These are phyloP conservation scores for Ophiostoma perfectum DNA, from an alignment of 2,329 filamentous ascomycete species.

Conservation along the genomic window DNA sequence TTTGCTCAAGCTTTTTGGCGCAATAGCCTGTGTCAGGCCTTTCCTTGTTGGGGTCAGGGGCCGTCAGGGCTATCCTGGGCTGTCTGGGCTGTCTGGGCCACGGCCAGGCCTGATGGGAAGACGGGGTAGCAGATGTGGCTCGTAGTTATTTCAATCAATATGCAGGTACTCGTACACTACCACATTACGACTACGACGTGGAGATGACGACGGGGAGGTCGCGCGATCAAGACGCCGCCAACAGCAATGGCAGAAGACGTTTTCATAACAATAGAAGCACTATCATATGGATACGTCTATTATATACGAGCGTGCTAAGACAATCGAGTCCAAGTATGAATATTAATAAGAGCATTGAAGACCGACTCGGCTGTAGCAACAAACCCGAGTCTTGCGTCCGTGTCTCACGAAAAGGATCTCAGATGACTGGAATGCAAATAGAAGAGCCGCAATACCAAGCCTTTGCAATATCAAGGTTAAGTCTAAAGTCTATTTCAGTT, in stretches of 20 bases:
- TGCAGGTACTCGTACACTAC: background rate
- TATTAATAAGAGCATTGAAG: too few species aligned
- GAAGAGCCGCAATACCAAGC: conserved; percentile 3
- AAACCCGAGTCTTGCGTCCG: too few species aligned
- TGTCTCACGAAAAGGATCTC: too few species aligned
- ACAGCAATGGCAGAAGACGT: too few species aligned
- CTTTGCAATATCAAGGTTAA: background rate
- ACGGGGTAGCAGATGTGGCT: background rate
- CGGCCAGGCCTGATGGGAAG: background rate
- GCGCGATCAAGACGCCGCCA: too few species aligned
- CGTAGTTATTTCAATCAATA: background rate
- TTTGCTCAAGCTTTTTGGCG: conserved; percentile 13
- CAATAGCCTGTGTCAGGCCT: background rate
- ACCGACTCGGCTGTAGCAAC: too few species aligned
- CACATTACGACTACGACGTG: background rate
- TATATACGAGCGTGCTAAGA: too few species aligned
- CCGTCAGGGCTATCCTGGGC: background rate
- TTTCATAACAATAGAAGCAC: too few species aligned
- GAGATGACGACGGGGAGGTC: too few species aligned
- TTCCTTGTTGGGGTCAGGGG: conserved; percentile 11
- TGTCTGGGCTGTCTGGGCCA: background rate
- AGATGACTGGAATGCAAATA: too few species aligned
- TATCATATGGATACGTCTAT: too few species aligned
- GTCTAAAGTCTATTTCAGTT: background rate
- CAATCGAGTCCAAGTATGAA: too few species aligned